These are phyloP conservation scores for Microcera coccophila DNA, from an alignment of 2,329 filamentous ascomycete genomes.

Conservation along the genomic window DNA sequence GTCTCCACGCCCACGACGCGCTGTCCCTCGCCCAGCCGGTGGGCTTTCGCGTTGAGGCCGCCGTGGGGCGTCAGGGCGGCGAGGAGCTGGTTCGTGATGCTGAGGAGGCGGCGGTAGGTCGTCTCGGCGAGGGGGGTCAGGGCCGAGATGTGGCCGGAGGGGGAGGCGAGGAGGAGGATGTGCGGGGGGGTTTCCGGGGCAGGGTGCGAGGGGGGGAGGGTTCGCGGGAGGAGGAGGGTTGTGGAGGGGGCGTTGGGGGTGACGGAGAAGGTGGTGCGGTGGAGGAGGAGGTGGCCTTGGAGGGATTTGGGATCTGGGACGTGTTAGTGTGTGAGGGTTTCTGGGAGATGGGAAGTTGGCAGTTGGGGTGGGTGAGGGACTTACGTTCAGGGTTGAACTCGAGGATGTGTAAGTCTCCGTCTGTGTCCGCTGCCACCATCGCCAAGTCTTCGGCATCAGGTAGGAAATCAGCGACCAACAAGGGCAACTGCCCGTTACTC, in stretches of 20 bases:
- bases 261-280: constrained; percentile 82
- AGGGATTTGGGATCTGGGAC: constrained; percentile 81
- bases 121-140: constrained; percentile 75
- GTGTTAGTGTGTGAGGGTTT: constrained; percentile 20
- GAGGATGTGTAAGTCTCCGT: constrained; percentile 81
- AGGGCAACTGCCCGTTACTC: constrained; percentile 71
- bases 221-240: constrained; percentile 71
- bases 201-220: constrained; percentile 42
- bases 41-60: constrained; percentile 78
- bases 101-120: constrained; percentile 77
- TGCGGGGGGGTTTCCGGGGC: constrained; percentile 32
- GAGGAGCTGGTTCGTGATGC: constrained; percentile 74
- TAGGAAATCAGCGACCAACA: constrained; percentile 80
- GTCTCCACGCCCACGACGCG: constrained; percentile 52
- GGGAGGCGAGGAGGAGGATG: constrained; percentile 64
- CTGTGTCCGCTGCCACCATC: constrained; percentile 77
- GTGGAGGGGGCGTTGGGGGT: constrained; percentile 72
- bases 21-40: constrained; percentile 54
- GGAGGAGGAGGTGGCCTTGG: constrained; percentile 80
- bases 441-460: constrained; percentile 80
- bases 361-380: constrained; percentile 32
- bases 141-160: constrained; percentile 71
- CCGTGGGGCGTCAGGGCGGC: constrained; percentile 72
- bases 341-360: not conserved
- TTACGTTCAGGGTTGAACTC: constrained; percentile 93